Evolutionary conservation across 1,284 basidiomycete species (phyloP), one percentile per base, ranked within the genome.

Genomic region (Cutaneotrichosporon dermatis): DNA sequence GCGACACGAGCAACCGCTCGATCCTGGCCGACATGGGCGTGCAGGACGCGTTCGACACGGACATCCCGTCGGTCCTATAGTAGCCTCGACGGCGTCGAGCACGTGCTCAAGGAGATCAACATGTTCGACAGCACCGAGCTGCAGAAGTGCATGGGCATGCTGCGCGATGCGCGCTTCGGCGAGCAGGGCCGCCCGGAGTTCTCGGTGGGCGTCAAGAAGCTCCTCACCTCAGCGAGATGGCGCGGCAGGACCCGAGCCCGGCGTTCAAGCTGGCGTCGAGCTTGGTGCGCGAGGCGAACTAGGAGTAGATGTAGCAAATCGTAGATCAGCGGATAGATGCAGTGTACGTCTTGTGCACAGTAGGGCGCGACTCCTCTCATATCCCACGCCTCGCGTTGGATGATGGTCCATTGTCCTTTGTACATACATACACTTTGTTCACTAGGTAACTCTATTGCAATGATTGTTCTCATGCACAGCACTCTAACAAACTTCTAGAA

Each of bases 191-290:
- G 80, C 48, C 64, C 63, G 4, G 69, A 71, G 16, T 67, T 94
- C 69, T 40, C 34, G 37, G 88, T 99, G 55, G 96, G 95, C 5
- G 86, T 99, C 71, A 98, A 98, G 85, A 93, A 91, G 79, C 75
- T 99, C 72, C 76, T 99, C 71, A 92, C 88, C 84, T 92, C 63
- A 84, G 94, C 25, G 95, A 99, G 82, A 98, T 98, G 94, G 91
- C 94, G 45, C 83, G 94, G 69, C 92, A 98, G 79, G 95, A 93
- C 73, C 89, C 89, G 52, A 85, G 85, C 67, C 86, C 85, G 37
- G 88, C 84, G n/a, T 84, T 87, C 70, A 84, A 90, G 66, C 78
- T 94, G 59, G 84, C 84, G 51, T 83, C 82, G 46, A 88, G 86
- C 58, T 76, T 94, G 65, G 83, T 91, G 3, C 57, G 72, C 43